phyloP scores from a whole-genome alignment of 495 filamentous ascomycete species.

The Neurospora sp. region DNA sequence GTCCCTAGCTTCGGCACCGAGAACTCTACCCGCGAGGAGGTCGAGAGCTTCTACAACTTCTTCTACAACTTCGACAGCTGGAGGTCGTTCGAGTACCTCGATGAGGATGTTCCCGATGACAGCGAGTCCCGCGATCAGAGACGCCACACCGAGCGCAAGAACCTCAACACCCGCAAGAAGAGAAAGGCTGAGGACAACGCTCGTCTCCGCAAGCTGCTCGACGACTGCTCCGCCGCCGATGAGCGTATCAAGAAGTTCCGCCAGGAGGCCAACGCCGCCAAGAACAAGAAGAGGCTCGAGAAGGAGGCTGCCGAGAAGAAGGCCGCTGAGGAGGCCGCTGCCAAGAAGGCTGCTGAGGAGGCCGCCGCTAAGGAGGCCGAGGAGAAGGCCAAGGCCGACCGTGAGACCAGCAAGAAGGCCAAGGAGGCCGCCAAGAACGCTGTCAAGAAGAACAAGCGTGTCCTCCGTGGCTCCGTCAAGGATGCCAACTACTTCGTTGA shows the following conservation, averaged over 20 bases:
- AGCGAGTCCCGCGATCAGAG: constrained; percentile 98
- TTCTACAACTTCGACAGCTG: constrained; percentile 99
- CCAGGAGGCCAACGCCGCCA: constrained; percentile 78
- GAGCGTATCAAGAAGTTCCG: constrained; percentile 96
- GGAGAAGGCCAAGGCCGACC: constrained; percentile 82
- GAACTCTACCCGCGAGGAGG: constrained; percentile 74
- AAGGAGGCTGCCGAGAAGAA: constrained; percentile 86
- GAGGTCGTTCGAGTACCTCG: constrained; percentile 94
- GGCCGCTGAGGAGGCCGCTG: constrained; percentile 64
- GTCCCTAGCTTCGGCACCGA: constrained; percentile 81
- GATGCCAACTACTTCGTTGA: constrained; percentile 87
- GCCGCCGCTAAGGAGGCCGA: constrained; percentile 91
- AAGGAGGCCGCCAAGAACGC: constrained; percentile 98
- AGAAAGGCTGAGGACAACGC: constrained; percentile 96
- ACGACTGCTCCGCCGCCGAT: constrained; percentile 70
- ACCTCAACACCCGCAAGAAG: constrained; percentile 94
- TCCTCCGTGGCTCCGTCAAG: constrained; percentile 83
- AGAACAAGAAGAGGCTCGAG: constrained; percentile 86
- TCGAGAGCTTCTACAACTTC: constrained; percentile 97
- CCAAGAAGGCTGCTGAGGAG: constrained; percentile 74
- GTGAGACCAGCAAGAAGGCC: constrained; percentile 90
- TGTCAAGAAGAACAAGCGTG: constrained; percentile 98
- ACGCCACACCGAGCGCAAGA: constrained; percentile 95
- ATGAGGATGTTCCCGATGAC: constrained; percentile 97
- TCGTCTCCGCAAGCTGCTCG: constrained; percentile 78